Evolutionary conservation across 805 yeast genomes (phyloP), one percentile per base, ranked within the genome.

Genomic region (Zygosaccharomyces gambellarensis): DNA sequence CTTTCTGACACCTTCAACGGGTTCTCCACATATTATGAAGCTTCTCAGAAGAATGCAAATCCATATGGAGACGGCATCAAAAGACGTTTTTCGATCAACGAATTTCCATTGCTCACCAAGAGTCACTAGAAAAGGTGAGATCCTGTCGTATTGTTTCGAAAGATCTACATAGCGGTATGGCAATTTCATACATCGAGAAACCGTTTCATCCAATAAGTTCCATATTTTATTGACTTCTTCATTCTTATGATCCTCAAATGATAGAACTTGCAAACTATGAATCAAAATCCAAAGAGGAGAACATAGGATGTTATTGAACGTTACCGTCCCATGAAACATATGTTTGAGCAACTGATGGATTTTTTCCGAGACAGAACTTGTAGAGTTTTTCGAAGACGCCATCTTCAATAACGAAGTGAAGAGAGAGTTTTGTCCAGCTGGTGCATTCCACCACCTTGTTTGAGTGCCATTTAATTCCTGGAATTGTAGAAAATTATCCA

Each of bases 131-230:
- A 84, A 75, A 0, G 89, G 87, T 50, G 89, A 81, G 11, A 81
- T 58, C 27, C 61, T 57, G 0, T 57, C 51, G n/a, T 60, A 59
- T 0, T 54, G 48, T 27, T 63, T 66, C 2, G 80, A 73, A 46
- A 65, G 53, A 61, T 92, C 97, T 46, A 88, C 76, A 58, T 90
- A 92, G 61, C 87, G 89, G 69, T 85, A 94, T 0, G 98, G 97
- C 0, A 89, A 68, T 53, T 79, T 76, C 32, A 84, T 76, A 52
- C 83, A 75, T 53, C 97, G 76, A 1, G 88, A 73, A 28, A 89
- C 74, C 0, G 88, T 71, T 63, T 90, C 94, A 61, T 92, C 96
- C 5, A 92, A 54, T 28, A 88, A 64, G 9, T 70, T 71, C 84
- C 88, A 84, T 2, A 89, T 61, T 34, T 70, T 69, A 1, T 57